phyloP scores from a whole-genome alignment of 169 alveolate species.

The Eimeria maxima region DNA sequence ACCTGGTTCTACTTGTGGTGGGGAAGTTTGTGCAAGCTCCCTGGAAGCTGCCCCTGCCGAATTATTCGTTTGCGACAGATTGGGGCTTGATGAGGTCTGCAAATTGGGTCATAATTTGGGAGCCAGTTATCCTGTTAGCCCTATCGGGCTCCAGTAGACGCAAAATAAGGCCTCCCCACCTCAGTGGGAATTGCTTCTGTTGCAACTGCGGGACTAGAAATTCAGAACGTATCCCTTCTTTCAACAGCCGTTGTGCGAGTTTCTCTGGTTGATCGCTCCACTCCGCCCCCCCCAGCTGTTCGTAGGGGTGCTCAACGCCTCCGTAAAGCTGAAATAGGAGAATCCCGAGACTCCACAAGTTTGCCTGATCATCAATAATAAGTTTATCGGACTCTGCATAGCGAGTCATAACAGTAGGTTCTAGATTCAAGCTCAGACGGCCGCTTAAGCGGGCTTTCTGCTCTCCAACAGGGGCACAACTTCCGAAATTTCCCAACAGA shows the following conservation, averaged over 20 bases:
- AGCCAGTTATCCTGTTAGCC: neutral
- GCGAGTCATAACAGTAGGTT: neutral
- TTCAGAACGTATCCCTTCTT: neutral
- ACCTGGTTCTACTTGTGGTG: neutral
- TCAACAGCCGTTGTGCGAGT: neutral
- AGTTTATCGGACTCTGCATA: neutral
- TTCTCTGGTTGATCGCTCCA: neutral
- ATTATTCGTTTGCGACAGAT: neutral
- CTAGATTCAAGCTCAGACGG: neutral
- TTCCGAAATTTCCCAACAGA: conserved; percentile 13
- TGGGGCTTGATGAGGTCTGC: neutral
- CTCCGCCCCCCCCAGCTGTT: neutral
- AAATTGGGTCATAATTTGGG: neutral
- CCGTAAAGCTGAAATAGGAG: neutral
- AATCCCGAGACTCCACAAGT: neutral
- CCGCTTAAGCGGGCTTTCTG: neutral
- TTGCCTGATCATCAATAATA: neutral
- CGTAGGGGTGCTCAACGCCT: neutral
- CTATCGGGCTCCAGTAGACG: conserved; percentile 9
- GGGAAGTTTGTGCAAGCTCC: too few species aligned
- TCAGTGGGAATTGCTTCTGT: neutral
- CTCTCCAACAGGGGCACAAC: neutral
- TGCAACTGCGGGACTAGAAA: neutral
- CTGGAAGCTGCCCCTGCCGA: neutral
- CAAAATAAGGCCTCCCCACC: conserved; percentile 3